Base-by-base conservation (phyloP, 208 protist genomes). In the Crithidia thermophila region DNA sequence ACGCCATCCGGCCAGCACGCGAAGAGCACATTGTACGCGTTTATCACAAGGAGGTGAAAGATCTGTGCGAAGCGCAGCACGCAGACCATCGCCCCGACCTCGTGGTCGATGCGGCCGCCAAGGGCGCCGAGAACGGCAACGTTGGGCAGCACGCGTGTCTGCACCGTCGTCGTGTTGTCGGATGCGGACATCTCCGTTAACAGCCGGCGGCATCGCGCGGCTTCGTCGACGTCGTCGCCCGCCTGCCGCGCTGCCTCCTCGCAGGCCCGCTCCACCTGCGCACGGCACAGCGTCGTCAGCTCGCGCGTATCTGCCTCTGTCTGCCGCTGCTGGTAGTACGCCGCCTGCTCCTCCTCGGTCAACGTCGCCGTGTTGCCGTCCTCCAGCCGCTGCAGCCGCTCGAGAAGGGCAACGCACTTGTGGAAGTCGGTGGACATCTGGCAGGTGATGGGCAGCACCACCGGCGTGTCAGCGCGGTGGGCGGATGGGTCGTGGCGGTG, bases 341-440 rank as follows among this genome's bases (percentile, higher is more conserved):
- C 45, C 8, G 37, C 59, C 27, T 60, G 55, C 25, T 36, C 30
- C 7, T 68, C 53, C 16, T 36, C 30, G 14, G 13, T 34, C 20
- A 47, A 28, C 16, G 14, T 16, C n/a, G 50, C 60, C 30, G 51
- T 36, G 34, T 51, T 58, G 61, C 60, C 63, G 37, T 28, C 13
- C 13, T 73, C 67, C 30, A 73, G 67, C 14, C 36, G 25, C 1
- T 49, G 37, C 46, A 79, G 74, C 8, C 80, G 72, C 33, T 74
- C 58, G 25, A 92, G 27, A 28, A 94, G 73, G 13, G 55, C 46
- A 0, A 94, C 49, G 23, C 77, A 69, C 63, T 94, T 94, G 6
- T 71, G 27, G 60, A 94, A 94, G 79, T 94, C 89, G 4, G 89
- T 92, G n/a, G 89, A 79, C 73, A 90, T 75, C 50, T 94, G 89